phyloP scores from a whole-genome alignment of 108 stramenopile species.

The Conticribra weissflogii region DNA sequence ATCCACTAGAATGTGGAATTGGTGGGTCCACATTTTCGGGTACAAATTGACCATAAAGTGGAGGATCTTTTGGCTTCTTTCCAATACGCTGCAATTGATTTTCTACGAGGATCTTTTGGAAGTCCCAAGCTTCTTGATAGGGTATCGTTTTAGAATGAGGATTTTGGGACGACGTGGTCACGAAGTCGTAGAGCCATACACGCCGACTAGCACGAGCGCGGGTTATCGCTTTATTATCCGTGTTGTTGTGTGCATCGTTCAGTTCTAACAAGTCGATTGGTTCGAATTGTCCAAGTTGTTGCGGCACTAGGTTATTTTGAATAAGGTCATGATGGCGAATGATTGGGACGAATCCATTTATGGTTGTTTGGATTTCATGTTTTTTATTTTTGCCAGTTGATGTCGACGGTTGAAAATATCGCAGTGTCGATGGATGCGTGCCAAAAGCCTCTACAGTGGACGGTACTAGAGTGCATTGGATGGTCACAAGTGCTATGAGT shows the following conservation, averaged over 20 bases:
- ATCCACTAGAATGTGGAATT: background rate
- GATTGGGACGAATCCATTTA: too few species aligned
- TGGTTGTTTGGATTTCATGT: too few species aligned
- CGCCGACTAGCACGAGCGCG: constrained; percentile 34
- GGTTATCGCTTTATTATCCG: constrained; percentile 1
- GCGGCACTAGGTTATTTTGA: constrained; percentile 39
- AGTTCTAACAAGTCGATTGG: too few species aligned
- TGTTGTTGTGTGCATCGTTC: too few species aligned
- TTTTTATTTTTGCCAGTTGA: too few species aligned
- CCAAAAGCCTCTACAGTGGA: too few species aligned
- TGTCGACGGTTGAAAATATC: too few species aligned
- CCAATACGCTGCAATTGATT: constrained; percentile 57
- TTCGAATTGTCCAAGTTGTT: constrained; percentile 70
- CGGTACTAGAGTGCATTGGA: too few species aligned
- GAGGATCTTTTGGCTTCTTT: constrained; percentile 49
- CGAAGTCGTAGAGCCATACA: constrained; percentile 63
- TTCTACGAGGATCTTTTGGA: constrained; percentile 57
- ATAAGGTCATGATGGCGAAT: background rate
- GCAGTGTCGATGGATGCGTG: too few species aligned
- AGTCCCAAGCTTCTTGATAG: constrained; percentile 60
- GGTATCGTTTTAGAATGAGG: constrained; percentile 31
- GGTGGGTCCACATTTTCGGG: constrained; percentile 24
- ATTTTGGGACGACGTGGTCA: constrained; percentile 13
- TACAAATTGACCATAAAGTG: constrained; percentile 47
- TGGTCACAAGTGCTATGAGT: too few species aligned